Evolutionary conservation across 495 filamentous ascomycete species (phyloP).

Genomic region (Hyphodiscus hymeniophilus): DNA sequence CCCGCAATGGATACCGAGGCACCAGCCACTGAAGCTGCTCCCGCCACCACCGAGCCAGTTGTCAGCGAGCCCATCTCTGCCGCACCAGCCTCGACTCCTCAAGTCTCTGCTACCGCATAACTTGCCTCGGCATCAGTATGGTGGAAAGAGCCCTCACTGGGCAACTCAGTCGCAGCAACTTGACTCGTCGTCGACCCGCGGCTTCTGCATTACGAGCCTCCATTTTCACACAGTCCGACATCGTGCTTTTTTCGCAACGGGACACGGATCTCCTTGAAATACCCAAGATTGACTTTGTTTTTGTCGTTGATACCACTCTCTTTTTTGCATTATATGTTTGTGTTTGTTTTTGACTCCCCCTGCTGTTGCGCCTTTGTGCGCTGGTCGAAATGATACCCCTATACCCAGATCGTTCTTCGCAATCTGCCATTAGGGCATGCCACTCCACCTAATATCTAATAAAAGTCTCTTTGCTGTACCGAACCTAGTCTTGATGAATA

Average conservation of each 20-base stretch:
- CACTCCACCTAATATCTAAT: constrained; percentile 25
- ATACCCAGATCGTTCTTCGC: constrained; percentile 27
- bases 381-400: constrained; percentile 26
- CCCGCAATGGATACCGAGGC: constrained; percentile 29
- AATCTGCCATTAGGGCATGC: constrained; percentile 28
- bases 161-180: neutral
- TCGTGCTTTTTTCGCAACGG: constrained; percentile 12
- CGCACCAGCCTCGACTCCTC: constrained; percentile 10
- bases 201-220: no score
- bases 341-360: constrained; percentile 14
- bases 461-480: constrained; percentile 20
- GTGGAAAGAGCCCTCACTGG: no score
- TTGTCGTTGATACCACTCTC: constrained; percentile 27
- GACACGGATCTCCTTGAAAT: constrained; percentile 25
- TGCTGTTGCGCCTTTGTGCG: constrained; percentile 8
- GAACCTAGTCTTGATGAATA: neutral
- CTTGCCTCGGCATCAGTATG: neutral
- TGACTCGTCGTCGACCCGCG: constrained; percentile 10
- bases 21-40: constrained; percentile 32
- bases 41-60: constrained; percentile 11
- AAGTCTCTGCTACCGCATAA: constrained; percentile 25
- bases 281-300: constrained; percentile 22
- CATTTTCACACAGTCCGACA: neutral
- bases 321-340: constrained; percentile 22
- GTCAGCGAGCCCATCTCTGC: constrained; percentile 21